phyloP scores from a whole-genome alignment of 352 stramenopile genomes.

The Paralagenidium karlingii region DNA sequence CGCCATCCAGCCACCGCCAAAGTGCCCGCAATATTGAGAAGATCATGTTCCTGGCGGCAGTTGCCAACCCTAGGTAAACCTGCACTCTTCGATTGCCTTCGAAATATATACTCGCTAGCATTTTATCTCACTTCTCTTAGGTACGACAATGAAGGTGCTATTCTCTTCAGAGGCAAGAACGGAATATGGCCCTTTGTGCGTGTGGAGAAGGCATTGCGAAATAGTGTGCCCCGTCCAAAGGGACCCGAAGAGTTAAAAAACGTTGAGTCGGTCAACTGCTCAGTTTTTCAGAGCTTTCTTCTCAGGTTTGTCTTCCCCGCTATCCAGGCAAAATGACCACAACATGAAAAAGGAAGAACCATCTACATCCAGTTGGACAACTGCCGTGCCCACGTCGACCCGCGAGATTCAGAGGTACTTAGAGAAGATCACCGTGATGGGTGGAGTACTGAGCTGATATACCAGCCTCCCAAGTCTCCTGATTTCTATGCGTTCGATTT shows the following conservation, averaged over 20 bases:
- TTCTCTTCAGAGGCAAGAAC: constrained; percentile 11
- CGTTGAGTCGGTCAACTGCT: constrained; percentile 6
- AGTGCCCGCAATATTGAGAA: constrained; percentile 8
- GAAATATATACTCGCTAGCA: neutral
- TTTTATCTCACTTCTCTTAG: constrained; percentile 6
- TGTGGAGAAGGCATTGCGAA: constrained; percentile 1
- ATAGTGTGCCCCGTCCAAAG: constrained; percentile 7
- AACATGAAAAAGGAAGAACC: neutral
- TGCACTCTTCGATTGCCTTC: neutral
- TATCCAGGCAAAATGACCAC: constrained; percentile 10
- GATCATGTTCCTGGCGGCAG: constrained; percentile 10
- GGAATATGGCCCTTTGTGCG: constrained; percentile 14
- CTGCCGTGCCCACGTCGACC: constrained; percentile 4
- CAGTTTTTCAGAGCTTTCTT: constrained; percentile 10
- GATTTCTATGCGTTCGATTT: constrained; percentile 14
- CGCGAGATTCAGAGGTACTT: constrained; percentile 8
- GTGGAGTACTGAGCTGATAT: constrained; percentile 9
- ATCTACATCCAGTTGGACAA: constrained; percentile 20
- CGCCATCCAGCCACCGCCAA: constrained; percentile 2
- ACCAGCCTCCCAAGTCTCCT: constrained; percentile 11
- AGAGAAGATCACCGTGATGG: constrained; percentile 1
- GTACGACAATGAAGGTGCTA: constrained; percentile 5
- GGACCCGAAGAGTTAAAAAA: constrained; percentile 1
- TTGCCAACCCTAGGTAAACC: constrained; percentile 5
- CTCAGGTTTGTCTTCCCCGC: constrained; percentile 9